phyloP scores from a whole-genome alignment of 345 rosid species.

The Lumnitzera racemosa region DNA sequence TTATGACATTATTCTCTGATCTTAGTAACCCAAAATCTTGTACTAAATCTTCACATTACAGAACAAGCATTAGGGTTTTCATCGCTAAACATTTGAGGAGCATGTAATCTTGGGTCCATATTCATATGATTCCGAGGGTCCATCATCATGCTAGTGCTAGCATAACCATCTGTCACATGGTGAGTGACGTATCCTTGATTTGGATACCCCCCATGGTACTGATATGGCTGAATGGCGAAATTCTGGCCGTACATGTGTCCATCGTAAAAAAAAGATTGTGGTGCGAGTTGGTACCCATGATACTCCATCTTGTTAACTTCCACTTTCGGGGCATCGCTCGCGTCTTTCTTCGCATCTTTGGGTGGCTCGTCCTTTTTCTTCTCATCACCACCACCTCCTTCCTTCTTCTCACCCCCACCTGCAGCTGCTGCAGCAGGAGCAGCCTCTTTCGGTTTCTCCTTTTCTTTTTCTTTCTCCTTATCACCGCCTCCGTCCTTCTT shows the following conservation, averaged over 20 bases:
- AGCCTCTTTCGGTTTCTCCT: conserved; percentile 21
- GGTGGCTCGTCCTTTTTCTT: conserved; percentile 22
- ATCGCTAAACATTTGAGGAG: conserved; percentile 18
- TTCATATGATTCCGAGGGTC: background rate
- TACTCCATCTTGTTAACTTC: conserved; percentile 49
- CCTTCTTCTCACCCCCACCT: conserved; percentile 29
- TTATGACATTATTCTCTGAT: too few relatives aligned
- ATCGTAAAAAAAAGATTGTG: conserved; percentile 13
- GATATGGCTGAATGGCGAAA: background rate
- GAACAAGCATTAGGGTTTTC: conserved; percentile 16
- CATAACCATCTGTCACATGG: conserved; percentile 5
- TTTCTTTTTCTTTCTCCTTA: conserved; percentile 19
- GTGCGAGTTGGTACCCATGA: conserved; percentile 24
- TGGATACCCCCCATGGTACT: conserved; percentile 1
- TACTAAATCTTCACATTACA: conserved; percentile 2
- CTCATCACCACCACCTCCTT: conserved; percentile 15
- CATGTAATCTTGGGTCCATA: conserved; percentile 9
- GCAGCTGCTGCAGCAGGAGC: background rate
- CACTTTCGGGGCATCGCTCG: conserved; percentile 18
- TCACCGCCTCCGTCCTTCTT: conserved; percentile 38
- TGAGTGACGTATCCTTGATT: background rate
- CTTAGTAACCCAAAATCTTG: too few relatives aligned
- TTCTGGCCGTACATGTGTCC: conserved; percentile 2
- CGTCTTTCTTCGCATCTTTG: background rate
- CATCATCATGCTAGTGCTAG: background rate